Evolutionary conservation across 139 green algal species (phyloP).

Genomic region (Asterochloris sp.): DNA sequence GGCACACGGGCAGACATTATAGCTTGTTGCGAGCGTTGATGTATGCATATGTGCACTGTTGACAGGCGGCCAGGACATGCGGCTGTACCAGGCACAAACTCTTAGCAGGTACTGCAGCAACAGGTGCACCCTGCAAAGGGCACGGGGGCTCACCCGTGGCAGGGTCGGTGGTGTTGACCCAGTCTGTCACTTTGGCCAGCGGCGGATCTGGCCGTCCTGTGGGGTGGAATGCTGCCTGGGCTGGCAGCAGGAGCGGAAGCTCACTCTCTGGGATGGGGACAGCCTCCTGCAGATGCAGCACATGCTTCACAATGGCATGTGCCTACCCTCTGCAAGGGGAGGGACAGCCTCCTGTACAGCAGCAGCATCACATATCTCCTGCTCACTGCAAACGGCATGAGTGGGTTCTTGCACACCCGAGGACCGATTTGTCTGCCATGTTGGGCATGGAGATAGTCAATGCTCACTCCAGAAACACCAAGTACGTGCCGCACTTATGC

Average conservation of each 20-base stretch:
- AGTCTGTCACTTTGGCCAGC: slow-evolving; percentile 75
- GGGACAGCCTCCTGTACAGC: too few species aligned
- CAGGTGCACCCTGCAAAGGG: too few species aligned
- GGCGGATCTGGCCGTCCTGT: slow-evolving; percentile 80
- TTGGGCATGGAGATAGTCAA: too few species aligned
- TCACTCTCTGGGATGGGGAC: slow-evolving; percentile 68
- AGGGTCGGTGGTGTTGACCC: slow-evolving; percentile 71
- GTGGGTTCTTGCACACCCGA: too few species aligned
- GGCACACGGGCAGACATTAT: background rate
- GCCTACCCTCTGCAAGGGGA: too few species aligned
- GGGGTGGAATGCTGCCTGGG: slow-evolving; percentile 88
- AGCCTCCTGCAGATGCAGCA: slow-evolving; percentile 31
- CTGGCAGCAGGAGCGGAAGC: slow-evolving; percentile 87
- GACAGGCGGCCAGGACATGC: background rate
- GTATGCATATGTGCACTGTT: too few species aligned
- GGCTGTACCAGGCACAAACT: background rate
- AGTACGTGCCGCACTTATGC: too few species aligned
- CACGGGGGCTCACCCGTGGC: slow-evolving; percentile 29
- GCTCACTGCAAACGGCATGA: too few species aligned
- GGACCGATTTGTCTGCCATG: too few species aligned
- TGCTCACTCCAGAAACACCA: too few species aligned
- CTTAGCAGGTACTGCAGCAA: background rate
- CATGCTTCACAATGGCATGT: background rate
- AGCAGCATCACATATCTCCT: too few species aligned
- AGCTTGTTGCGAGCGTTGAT: background rate